phyloP scores from a whole-genome alignment of 2,329 filamentous ascomycete genomes.

The Neospermospora avenae region DNA sequence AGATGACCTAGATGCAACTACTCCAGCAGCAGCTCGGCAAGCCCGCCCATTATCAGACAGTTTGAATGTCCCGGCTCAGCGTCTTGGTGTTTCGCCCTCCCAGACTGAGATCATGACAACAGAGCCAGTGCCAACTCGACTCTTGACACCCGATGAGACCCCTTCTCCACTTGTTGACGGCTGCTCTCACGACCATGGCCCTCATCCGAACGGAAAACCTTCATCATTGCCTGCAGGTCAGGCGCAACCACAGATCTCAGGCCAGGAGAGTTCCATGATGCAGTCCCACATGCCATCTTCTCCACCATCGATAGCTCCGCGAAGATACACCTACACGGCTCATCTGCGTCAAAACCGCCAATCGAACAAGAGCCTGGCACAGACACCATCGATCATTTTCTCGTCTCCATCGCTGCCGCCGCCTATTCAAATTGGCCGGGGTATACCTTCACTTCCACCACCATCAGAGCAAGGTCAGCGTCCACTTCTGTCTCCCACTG shows the following conservation, averaged over 20 bases:
- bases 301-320: conserved; percentile 31
- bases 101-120: background rate
- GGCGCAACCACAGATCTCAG: background rate
- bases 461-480: conserved; percentile 14
- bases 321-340: conserved; percentile 31
- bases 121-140: conserved; percentile 16
- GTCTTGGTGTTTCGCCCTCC: conserved; percentile 5
- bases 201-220: background rate
- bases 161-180: conserved; percentile 27
- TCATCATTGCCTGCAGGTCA: background rate
- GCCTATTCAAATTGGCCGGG: conserved; percentile 22
- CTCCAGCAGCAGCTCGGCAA: conserved; percentile 7
- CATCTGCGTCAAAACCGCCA: conserved; percentile 29
- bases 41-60: background rate
- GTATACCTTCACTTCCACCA: conserved; percentile 15
- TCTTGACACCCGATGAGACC: conserved; percentile 33
- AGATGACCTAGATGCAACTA: conserved; percentile 17
- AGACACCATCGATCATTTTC: conserved; percentile 35
- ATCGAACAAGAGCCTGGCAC: conserved; percentile 23
- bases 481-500: conserved; percentile 31
- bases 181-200: background rate
- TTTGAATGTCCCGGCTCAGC: conserved; percentile 10
- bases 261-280: background rate
- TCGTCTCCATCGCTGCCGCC: conserved; percentile 35
- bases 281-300: conserved; percentile 32